These are phyloP conservation scores for Leccinum obscurum DNA, from an alignment of 768 basidiomycete genomes.

Conservation along the genomic window DNA sequence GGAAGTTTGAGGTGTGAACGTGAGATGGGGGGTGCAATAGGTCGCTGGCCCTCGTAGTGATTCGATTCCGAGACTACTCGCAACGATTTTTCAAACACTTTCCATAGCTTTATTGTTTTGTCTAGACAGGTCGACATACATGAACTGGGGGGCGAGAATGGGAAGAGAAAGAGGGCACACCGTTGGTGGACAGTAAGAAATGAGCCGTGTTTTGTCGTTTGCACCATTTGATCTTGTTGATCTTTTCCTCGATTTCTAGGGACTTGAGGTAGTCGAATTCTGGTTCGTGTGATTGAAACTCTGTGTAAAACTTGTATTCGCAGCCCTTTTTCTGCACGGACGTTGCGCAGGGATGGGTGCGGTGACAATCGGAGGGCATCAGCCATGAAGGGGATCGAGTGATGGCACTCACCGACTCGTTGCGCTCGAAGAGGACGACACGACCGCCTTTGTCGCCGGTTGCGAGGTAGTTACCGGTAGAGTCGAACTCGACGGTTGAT, in stretches of 20 bases:
- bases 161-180: constrained; percentile 42
- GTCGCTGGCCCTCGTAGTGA: constrained; percentile 76
- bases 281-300: constrained; percentile 99
- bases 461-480: constrained; percentile 98
- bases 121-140: constrained; percentile 48
- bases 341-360: constrained; percentile 14
- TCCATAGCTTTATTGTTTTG: constrained; percentile 99
- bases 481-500: constrained; percentile 99
- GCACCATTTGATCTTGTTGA: constrained; percentile 99
- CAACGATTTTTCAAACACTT: constrained; percentile 98
- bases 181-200: constrained; percentile 96
- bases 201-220: constrained; percentile 97
- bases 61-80: constrained; percentile 97
- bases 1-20: constrained; percentile 77
- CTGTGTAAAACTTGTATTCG: constrained; percentile 99
- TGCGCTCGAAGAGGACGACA: constrained; percentile 97
- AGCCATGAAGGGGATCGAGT: constrained; percentile 20
- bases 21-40: constrained; percentile 59
- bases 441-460: constrained; percentile 99
- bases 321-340: constrained; percentile 91
- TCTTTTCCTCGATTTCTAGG: constrained; percentile 99
- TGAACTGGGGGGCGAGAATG: background rate
- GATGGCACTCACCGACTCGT: constrained; percentile 76
- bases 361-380: constrained; percentile 35
- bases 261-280: constrained; percentile 99